Base-by-base conservation (phyloP, 2,329 filamentous ascomycete genomes). In the Talaromyces funiculosus region DNA sequence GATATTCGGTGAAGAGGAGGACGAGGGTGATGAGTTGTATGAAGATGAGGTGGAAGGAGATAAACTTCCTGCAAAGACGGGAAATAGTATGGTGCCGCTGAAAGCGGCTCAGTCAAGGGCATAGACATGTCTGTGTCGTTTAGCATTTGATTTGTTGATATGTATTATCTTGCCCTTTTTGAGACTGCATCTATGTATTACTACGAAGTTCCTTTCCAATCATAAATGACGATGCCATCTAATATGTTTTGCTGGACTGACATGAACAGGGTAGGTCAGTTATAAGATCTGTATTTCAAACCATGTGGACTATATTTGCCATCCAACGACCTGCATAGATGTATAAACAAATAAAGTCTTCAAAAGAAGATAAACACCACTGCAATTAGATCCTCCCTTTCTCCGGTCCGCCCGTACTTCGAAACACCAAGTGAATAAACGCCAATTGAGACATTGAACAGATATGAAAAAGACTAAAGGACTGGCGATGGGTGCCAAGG, bases 1-100 rank as follows among this genome's bases (percentile, higher is more conserved):
- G 60, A 76, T 90, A 0, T 79, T 85, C 59, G 89, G 88, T 0
- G 76, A 79, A 59, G 78, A 80, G 0, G 80, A 82, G 1, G 80
- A 84, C 20, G 84, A 85, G 1, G 81, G 83, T 1, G 80, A 83
- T 18, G 75, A 79, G 63, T 37, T 47, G 40, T 58, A 49, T 16
- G 54, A 61, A 4, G 84, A 87, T 16, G 54, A 61, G 2, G 84
- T 86, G n/a, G 81, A 84, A 22, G 38, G 42, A 14, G 33, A 35
- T 35, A 24, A 3, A 24, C 24, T 43, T 5, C 10, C 42, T 24
- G 22, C 35, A 4, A 45, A 37, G 38, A 31, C 59, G 9, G 43
- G 37, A 12, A 58, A 12, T 43, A 43, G 22, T 40, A 59, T 51
- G 40, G 54, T 57, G 22, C 20, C 49, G 3, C 14, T 59, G n/a